Conservation (phyloP, 2,329 filamentous ascomycete genomes). For the Acarospora socialis region DNA sequence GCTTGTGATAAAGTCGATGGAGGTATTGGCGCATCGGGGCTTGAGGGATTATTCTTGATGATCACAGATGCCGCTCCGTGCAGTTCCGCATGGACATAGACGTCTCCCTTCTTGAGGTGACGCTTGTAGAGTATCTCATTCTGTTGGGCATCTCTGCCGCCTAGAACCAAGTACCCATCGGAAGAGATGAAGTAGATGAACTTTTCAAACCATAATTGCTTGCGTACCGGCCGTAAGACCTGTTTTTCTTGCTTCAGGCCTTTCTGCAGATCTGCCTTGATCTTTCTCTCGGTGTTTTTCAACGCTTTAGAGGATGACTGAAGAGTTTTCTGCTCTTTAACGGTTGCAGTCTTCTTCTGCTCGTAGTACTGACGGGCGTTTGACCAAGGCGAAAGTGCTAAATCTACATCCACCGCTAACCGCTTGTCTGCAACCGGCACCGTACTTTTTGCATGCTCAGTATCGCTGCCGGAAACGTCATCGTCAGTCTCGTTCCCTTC, state of each 20-base stretch:
- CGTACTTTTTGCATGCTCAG: constrained; percentile 25
- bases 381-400: constrained; percentile 67
- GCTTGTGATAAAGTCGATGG: constrained; percentile 86
- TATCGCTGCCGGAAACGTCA: constrained; percentile 45
- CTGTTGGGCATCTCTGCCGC: constrained; percentile 75
- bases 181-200: constrained; percentile 92
- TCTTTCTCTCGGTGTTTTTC: constrained; percentile 82
- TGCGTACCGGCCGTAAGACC: constrained; percentile 65
- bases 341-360: constrained; percentile 67
- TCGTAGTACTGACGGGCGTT: constrained; percentile 90
- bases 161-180: constrained; percentile 85
- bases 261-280: constrained; percentile 71
- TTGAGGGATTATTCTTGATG: constrained; percentile 72
- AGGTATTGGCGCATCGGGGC: constrained; percentile 72
- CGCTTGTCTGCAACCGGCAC: constrained; percentile 30
- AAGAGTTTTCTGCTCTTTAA: constrained; percentile 76
- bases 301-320: constrained; percentile 69
- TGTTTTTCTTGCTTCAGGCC: constrained; percentile 85
- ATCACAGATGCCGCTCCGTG: constrained; percentile 72
- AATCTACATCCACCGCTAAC: constrained; percentile 70
- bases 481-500: constrained; percentile 52
- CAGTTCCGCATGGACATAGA: constrained; percentile 84
- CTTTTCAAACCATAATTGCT: constrained; percentile 92
- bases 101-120: constrained; percentile 74
- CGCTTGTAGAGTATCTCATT: constrained; percentile 82